Percentiles rank a stretch among this genome's conserved stretches.
phyloP scores from a whole-genome alignment of 2,329 filamentous ascomycete species.

The Clonostachys byssicola region DNA sequence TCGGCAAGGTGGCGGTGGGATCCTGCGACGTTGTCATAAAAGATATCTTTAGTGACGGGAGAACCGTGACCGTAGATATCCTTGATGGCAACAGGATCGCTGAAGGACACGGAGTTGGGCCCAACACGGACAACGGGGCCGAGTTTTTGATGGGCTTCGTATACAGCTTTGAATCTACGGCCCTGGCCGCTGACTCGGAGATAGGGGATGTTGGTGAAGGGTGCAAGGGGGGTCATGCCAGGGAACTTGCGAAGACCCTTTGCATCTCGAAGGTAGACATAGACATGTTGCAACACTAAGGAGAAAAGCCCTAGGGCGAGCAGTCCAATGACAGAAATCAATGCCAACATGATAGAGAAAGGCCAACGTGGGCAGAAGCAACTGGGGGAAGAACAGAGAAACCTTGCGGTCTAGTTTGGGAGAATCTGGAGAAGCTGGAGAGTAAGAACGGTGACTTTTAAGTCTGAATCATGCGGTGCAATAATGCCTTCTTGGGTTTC shows the following conservation, averaged over 20 bases:
- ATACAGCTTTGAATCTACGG: not conserved
- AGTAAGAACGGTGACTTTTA: too few relatives aligned
- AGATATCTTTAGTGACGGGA: slow-evolving; percentile 41
- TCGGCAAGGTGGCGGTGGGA: slow-evolving; percentile 48
- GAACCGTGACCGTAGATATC: slow-evolving; percentile 40
- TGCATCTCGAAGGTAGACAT: slow-evolving; percentile 36
- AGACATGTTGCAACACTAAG: not conserved
- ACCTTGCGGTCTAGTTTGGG: too few relatives aligned
- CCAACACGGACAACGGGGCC: slow-evolving; percentile 20
- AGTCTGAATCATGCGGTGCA: too few relatives aligned
- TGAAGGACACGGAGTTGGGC: slow-evolving; percentile 17
- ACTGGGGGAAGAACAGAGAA: too few relatives aligned
- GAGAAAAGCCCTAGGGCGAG: not conserved
- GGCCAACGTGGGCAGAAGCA: too few relatives aligned
- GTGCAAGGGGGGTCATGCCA: slow-evolving; percentile 33
- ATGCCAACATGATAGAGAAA: not conserved
- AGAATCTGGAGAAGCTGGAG: too few relatives aligned
- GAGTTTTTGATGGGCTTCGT: slow-evolving; percentile 17
- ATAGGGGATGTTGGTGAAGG: slow-evolving; percentile 39
- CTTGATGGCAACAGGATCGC: slow-evolving; percentile 12
- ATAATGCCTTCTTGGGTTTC: too few relatives aligned
- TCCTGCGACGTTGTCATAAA: slow-evolving; percentile 38
- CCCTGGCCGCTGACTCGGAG: slow-evolving; percentile 36
- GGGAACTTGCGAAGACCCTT: slow-evolving; percentile 44
- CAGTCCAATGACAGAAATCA: not conserved